A percentile compares a stretch with the other conserved stretches of the same genome.
Evolutionary conservation across 805 yeast species (phyloP).

Genomic region (Blastobotrys mokoenaii): DNA sequence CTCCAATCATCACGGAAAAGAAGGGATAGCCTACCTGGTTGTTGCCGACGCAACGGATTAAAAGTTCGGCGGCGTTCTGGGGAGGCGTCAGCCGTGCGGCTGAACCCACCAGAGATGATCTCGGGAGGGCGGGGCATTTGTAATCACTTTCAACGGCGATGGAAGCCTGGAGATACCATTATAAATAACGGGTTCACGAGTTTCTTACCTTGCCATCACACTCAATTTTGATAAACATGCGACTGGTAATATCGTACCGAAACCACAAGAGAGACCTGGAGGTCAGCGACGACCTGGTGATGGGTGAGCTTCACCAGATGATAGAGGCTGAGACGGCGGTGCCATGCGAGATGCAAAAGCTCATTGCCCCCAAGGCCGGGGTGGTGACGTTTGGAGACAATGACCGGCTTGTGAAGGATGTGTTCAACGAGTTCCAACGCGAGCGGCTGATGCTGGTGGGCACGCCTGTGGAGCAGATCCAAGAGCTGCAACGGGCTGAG

Average conservation of each 20-base stretch:
- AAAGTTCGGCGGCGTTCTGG: too few relatives aligned
- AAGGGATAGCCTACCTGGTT: too few relatives aligned
- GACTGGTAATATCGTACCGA: conserved; percentile 15
- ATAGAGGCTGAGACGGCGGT: conserved; percentile 23
- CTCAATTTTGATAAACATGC: conserved; percentile 7
- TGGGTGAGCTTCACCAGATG: conserved; percentile 18
- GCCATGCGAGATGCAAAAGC: conserved; percentile 24
- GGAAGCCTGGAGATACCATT: too few relatives aligned
- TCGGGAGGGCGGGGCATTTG: too few relatives aligned
- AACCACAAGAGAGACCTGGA: conserved; percentile 12
- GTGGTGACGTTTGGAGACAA: conserved; percentile 17
- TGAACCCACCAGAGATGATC: too few relatives aligned
- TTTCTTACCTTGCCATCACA: too few relatives aligned
- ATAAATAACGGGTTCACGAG: too few relatives aligned
- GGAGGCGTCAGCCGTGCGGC: too few relatives aligned
- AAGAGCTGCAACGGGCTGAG: conserved; percentile 19
- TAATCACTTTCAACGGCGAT: too few relatives aligned
- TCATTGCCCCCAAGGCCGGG: conserved; percentile 24
- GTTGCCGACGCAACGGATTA: too few relatives aligned
- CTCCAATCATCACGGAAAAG: too few relatives aligned
- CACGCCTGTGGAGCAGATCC: conserved; percentile 19
- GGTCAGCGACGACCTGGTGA: conserved; percentile 11
- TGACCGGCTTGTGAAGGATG: conserved; percentile 8
- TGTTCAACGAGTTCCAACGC: conserved; percentile 11
- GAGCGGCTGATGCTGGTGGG: conserved; percentile 26